Evolutionary conservation across 2,329 filamentous ascomycete genomes (phyloP).

Genomic region (Alternaria panax): DNA sequence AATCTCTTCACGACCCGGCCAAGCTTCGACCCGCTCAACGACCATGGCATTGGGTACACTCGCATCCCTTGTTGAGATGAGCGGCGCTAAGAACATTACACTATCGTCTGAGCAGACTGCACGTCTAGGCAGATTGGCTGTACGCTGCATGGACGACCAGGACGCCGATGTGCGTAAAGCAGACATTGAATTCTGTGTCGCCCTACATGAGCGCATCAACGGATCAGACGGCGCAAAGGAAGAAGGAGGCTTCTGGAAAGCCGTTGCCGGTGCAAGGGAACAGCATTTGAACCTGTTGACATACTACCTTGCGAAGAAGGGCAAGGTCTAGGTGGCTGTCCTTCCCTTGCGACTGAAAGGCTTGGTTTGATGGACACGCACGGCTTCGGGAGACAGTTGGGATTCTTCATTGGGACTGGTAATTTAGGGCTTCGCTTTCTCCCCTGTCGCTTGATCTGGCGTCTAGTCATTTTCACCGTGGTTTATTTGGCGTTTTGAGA

Average conservation of each 20-base stretch:
- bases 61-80: conserved; percentile 45
- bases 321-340: conserved; percentile 31
- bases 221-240: conserved; percentile 47
- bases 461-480: not conserved
- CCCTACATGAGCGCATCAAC: conserved; percentile 63
- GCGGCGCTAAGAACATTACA: conserved; percentile 39
- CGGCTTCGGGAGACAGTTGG: not conserved
- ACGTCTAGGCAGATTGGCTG: conserved; percentile 50
- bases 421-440: not conserved
- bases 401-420: not conserved
- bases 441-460: not conserved
- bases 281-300: conserved; percentile 79
- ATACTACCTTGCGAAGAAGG: conserved; percentile 73
- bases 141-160: conserved; percentile 47
- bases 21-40: conserved; percentile 40
- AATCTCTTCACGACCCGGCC: conserved; percentile 26
- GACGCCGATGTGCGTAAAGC: conserved; percentile 65
- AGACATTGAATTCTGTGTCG: conserved; percentile 80
- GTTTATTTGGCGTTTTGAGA: conserved; percentile 6
- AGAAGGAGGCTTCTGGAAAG: conserved; percentile 68
- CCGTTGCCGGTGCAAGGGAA: conserved; percentile 69
- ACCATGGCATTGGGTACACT: conserved; percentile 53
- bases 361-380: not conserved
- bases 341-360: conserved; percentile 12
- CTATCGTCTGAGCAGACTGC: conserved; percentile 46